Conservation (phyloP, 371 early-diverging fungal genomes). For the Nematocida ironsii region DNA sequence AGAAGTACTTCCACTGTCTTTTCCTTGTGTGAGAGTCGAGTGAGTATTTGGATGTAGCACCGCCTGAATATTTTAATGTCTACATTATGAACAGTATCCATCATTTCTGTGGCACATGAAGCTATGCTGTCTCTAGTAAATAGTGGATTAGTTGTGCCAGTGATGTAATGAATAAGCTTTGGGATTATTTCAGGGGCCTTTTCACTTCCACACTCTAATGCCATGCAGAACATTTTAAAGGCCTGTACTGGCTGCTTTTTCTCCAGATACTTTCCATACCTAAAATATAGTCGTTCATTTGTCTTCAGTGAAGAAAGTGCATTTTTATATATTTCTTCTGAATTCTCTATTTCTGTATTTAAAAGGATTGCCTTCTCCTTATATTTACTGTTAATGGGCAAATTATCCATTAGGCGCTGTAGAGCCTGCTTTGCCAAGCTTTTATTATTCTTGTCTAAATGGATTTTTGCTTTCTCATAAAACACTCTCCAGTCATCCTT, state of each 20-base stretch:
- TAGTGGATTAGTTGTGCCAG: slow-evolving; percentile 30
- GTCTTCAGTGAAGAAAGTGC: slow-evolving; percentile 47
- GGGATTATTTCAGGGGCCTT: slow-evolving; percentile 66
- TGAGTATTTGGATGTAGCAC: slow-evolving; percentile 66
- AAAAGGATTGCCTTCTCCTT: slow-evolving; percentile 41
- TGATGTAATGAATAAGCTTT: slow-evolving; percentile 65
- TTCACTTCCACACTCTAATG: slow-evolving; percentile 43
- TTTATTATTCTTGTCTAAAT: slow-evolving; percentile 56
- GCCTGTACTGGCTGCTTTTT: slow-evolving; percentile 41
- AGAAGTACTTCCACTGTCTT: slow-evolving; percentile 43
- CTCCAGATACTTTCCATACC: slow-evolving; percentile 67
- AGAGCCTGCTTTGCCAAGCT: slow-evolving; percentile 62
- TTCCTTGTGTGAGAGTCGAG: slow-evolving; percentile 50
- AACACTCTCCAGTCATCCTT: slow-evolving; percentile 64
- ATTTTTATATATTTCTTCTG: slow-evolving; percentile 55
- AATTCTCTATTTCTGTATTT: slow-evolving; percentile 56
- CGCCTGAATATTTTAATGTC: slow-evolving; percentile 56
- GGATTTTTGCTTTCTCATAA: slow-evolving; percentile 63
- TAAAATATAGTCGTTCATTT: slow-evolving; percentile 57
- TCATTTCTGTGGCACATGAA: slow-evolving; percentile 20
- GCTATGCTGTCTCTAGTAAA: slow-evolving; percentile 15
- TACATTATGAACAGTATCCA: slow-evolving; percentile 23
- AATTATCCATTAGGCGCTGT: slow-evolving; percentile 47
- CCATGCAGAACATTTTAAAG: slow-evolving; percentile 61
- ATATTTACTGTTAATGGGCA: slow-evolving; percentile 17